Conservation (phyloP, 192 early-diverging fungal species). For the Dispira parvispora region DNA sequence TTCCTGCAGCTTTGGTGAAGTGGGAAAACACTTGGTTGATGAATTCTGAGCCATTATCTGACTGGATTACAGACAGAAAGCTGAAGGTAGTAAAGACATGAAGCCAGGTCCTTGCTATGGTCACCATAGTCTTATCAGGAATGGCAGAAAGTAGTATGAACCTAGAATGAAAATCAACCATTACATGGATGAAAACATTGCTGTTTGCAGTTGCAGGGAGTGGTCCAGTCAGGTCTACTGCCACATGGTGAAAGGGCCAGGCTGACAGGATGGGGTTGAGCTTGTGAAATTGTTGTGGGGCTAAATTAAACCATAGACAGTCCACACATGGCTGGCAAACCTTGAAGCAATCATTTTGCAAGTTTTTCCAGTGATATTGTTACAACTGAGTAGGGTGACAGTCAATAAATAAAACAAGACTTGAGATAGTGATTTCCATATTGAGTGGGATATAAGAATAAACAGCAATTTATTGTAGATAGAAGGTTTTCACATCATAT, state of each 20-base stretch:
- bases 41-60: constrained; percentile 29
- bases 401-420: too few relatives aligned
- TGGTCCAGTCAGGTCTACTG: constrained; percentile 5
- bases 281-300: background rate
- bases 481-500: too few relatives aligned
- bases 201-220: background rate
- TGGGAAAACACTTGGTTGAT: constrained; percentile 17
- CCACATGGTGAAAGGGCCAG: background rate
- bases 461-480: too few relatives aligned
- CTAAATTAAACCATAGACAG: constrained; percentile 6
- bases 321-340: background rate
- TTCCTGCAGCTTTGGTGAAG: constrained; percentile 10
- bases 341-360: background rate
- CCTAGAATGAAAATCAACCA: constrained; percentile 10
- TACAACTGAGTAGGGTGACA: too few relatives aligned
- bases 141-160: constrained; percentile 2
- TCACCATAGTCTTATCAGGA: background rate
- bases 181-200: background rate
- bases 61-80: constrained; percentile 15
- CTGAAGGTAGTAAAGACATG: constrained; percentile 10
- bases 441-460: too few relatives aligned
- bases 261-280: background rate
- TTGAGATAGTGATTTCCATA: too few relatives aligned
- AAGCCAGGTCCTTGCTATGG: background rate
- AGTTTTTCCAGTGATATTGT: background rate